Base-by-base conservation (phyloP, 2,329 filamentous ascomycete genomes). In the Scytalidium sp. region DNA sequence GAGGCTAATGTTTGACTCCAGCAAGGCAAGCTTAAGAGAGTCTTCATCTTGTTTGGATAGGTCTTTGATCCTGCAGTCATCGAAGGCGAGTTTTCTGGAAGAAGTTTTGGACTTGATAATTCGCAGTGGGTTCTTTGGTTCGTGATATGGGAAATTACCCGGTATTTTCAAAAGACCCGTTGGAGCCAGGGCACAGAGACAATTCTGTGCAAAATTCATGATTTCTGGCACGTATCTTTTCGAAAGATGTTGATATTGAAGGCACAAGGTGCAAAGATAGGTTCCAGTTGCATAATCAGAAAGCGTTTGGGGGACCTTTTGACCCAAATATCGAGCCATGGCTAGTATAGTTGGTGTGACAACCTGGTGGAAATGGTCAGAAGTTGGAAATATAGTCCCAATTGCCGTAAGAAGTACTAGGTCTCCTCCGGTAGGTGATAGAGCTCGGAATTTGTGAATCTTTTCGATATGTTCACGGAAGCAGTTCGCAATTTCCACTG, bases 331-430 rank as follows among this genome's bases (percentile, higher is more conserved):
- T 48, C 90, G 83, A 11, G 81, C 81, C 68, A 97, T 89, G n/a
- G 85, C 80, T 4, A 97, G 81, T 69, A 90, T 87, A 1, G 93
- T 88, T 2, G 94, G 94, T 2, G 94, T 99, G 39, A 90, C 87
- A 29, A 97, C 90, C 60, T 94, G 87, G 62, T 99, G 94, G 69
- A 97, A 99, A 70, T 97, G 92, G 69, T 99, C 94, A 0, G 92
- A 97, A 0, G 94, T 96, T 3, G 94, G 92, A 63, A 96, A 99
- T 47, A 95, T 88, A 2, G 84, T 84, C 39, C 86, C 84, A 52
- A 97, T 82, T 0, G 90, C 91, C 0, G 90, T 92, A 29, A 99
- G 73, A n/a, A 96, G 72, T 19, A 91, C 71, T 19, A 99, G 71
- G 61, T 99, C 92, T 17, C 90, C 89, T 59, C 66, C 79, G 62